Evolutionary conservation across 192 early-diverging fungal species (phyloP).

Genomic region (Rhizophlyctis rosea): DNA sequence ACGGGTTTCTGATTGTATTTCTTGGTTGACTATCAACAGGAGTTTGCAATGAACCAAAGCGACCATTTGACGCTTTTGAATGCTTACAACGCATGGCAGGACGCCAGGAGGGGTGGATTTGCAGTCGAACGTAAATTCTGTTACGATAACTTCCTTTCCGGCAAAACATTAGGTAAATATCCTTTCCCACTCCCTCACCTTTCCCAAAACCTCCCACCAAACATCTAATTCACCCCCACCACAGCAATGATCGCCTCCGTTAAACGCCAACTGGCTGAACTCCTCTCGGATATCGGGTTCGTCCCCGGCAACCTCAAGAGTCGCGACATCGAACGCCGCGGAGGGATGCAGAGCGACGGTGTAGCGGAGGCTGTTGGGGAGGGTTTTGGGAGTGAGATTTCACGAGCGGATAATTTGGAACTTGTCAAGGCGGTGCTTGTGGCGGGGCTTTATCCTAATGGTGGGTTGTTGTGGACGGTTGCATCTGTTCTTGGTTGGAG

Average conservation of each 20-base stretch:
- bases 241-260: conserved; percentile 35
- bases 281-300: conserved; percentile 43
- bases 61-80: conserved; percentile 48
- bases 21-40: neutral
- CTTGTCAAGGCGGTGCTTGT: conserved; percentile 35
- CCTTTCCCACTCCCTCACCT: neutral
- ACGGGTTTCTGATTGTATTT: neutral
- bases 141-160: conserved; percentile 40
- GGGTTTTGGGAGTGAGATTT: neutral
- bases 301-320: conserved; percentile 16
- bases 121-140: conserved; percentile 29
- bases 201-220: conserved; percentile 1
- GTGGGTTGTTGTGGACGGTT: no score
- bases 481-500: neutral
- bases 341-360: conserved; percentile 24
- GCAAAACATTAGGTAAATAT: conserved; percentile 20
- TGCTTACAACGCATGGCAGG: conserved; percentile 42
- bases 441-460: conserved; percentile 40
- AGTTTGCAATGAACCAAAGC: conserved; percentile 29
- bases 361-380: conserved; percentile 28
- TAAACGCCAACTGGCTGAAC: conserved; percentile 44
- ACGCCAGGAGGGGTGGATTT: conserved; percentile 20
- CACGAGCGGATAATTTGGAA: conserved; percentile 23
- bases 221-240: no score
- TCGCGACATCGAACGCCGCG: conserved; percentile 35